Base-by-base conservation (phyloP, 176 grass and related monocot species). In the Lolium perenne region DNA sequence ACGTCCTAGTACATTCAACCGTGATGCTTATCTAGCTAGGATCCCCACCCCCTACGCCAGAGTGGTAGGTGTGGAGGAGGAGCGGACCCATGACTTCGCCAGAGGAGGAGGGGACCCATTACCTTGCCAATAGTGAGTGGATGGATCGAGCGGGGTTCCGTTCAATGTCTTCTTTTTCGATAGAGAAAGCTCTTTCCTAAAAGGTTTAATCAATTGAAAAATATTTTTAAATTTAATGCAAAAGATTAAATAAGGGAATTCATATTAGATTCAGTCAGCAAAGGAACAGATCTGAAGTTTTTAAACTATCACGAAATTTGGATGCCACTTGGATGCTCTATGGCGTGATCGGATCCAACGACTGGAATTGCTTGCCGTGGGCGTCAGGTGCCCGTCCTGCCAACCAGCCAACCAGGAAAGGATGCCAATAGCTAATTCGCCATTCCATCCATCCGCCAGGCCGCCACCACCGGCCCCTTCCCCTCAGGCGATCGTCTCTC, bases 361-460 rank as follows among this genome's bases (percentile, higher is more conserved):
- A 13, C 43, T 15, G 70, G 6, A 2, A 13, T 15, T 73, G 11
- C 70, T 18, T 15, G 70, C n/a, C n/a, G 70, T 23, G 13, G 71
- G 11, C 11, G 6, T 25, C 11, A 73, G n/a, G 18, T 47, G 41
- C 2, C 22, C 41, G 0, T 71, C 68, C 40, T 71, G 57, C 8
- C 57, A 60, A 56, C 56, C 56, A 58, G 17, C 68, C 17, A 45
- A 22, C 41, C n/a, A 18, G 10, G 70, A 73, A n/a, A 48, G n/a
- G 43, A 47, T 23, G 70, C 41, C n/a, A 73, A 22, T 46, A 46
- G 7, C 69, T 10, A 47, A 5, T 73, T 73, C 6, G 71, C 45
- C 71, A 25, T 49, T 49, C 71, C n/a, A 74, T 49, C 43, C 41
- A 72, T 72, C 40, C 67, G 21, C 59, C 59, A 62, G 58, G 10